Evolutionary conservation across 192 early-diverging fungal genomes (phyloP).

Genomic region (Podila verticillata): DNA sequence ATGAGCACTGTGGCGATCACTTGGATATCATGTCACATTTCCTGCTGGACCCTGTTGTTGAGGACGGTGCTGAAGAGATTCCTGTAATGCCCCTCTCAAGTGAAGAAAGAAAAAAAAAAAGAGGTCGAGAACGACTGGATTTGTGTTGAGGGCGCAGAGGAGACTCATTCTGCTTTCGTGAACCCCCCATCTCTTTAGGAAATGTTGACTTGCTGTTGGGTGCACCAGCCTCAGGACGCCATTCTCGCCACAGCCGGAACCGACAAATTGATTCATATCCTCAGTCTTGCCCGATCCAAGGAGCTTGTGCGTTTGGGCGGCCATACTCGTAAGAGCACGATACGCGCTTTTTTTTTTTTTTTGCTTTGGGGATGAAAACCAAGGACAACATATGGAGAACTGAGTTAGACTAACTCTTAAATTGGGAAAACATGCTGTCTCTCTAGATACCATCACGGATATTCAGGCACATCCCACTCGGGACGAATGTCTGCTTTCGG

Average conservation of each 20-base stretch:
- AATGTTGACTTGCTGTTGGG: constrained; percentile 78
- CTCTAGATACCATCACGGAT: constrained; percentile 68
- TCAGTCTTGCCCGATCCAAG: constrained; percentile 77
- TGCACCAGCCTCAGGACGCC: constrained; percentile 73
- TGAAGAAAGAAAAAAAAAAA: not conserved
- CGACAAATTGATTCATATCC: constrained; percentile 70
- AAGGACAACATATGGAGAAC: too few relatives aligned
- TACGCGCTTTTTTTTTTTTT: too few relatives aligned
- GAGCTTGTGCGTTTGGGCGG: constrained; percentile 70
- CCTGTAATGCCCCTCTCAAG: constrained; percentile 24
- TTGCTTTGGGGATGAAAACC: too few relatives aligned
- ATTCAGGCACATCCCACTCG: constrained; percentile 78
- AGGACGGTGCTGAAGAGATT: constrained; percentile 43
- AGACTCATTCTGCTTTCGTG: not conserved
- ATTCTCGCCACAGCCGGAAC: constrained; percentile 75
- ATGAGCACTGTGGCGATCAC: constrained; percentile 93
- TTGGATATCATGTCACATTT: constrained; percentile 95
- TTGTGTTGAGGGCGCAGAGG: not conserved
- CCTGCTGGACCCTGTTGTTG: constrained; percentile 55
- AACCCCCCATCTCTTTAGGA: constrained; percentile 21
- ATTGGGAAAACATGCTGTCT: not conserved
- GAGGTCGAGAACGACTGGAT: not conserved
- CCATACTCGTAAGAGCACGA: constrained; percentile 60
- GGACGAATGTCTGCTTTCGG: constrained; percentile 72
- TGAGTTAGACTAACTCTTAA: too few relatives aligned